These are phyloP conservation scores for Colletotrichum sp. DNA, from an alignment of 2,329 filamentous ascomycete genomes.

Conservation along the genomic window DNA sequence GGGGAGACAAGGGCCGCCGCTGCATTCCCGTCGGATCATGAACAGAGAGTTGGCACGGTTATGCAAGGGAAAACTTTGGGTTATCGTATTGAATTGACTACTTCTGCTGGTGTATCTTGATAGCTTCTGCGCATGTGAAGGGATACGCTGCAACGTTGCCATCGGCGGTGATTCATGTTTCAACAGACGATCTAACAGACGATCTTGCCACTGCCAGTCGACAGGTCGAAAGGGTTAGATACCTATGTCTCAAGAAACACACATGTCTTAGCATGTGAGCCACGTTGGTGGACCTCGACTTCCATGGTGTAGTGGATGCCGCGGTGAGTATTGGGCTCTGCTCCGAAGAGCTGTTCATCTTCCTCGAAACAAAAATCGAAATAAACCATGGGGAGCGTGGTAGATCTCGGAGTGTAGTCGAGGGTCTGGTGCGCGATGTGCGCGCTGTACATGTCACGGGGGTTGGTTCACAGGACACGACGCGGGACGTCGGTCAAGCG, in stretches of 20 bases:
- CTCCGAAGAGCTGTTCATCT: background rate
- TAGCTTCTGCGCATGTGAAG: background rate
- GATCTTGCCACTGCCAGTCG: background rate
- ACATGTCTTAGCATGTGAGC: background rate
- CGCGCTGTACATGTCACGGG: background rate
- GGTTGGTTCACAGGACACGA: background rate
- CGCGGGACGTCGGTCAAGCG: background rate
- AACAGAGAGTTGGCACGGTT: background rate
- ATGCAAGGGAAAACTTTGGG: background rate
- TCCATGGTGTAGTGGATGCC: background rate
- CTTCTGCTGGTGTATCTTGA: background rate
- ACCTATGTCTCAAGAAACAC: background rate
- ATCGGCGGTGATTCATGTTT: background rate
- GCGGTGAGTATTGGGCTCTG: constrained; percentile 14
- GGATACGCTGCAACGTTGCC: background rate
- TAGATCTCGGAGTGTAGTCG: constrained; percentile 10
- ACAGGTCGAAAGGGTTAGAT: background rate
- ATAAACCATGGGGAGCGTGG: constrained; percentile 2
- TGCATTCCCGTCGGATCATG: background rate
- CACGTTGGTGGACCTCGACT: constrained; percentile 1
- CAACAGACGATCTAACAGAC: background rate
- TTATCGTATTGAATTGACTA: background rate
- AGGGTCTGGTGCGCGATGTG: background rate
- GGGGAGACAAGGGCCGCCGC: background rate
- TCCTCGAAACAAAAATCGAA: constrained; percentile 13